Percentiles rank a stretch among this genome's conserved stretches.
Conservation (phyloP, 2,329 filamentous ascomycete species). For the Penicillium sp. region DNA sequence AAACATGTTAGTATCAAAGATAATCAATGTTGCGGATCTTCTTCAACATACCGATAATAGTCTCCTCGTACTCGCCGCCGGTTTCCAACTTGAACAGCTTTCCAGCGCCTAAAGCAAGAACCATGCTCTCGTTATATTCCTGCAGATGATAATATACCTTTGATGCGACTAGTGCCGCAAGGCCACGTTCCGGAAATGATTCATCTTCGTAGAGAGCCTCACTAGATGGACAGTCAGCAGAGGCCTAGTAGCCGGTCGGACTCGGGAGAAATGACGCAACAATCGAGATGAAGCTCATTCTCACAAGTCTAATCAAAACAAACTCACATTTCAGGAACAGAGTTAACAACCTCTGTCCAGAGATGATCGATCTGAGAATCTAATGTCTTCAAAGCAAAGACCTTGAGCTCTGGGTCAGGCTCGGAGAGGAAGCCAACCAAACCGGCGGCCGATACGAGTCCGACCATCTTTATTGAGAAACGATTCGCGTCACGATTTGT, state of each 20-base stretch:
- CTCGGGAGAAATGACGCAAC: conserved; percentile 4
- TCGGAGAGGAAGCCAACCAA: conserved; percentile 94
- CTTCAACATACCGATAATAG: conserved; percentile 71
- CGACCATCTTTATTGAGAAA: conserved; percentile 66
- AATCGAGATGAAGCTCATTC: neutral
- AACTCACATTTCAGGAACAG: conserved; percentile 86
- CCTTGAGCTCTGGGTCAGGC: conserved; percentile 88
- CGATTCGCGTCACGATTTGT: conserved; percentile 12
- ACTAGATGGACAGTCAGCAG: conserved; percentile 50
- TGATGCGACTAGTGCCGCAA: conserved; percentile 89
- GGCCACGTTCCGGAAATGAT: conserved; percentile 84
- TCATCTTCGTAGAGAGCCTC: conserved; percentile 98
- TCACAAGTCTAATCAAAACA: neutral
- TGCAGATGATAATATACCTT: conserved; percentile 99
- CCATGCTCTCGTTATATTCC: conserved; percentile 99
- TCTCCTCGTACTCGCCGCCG: conserved; percentile 95
- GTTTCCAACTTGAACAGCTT: conserved; percentile 91
- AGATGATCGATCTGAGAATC: conserved; percentile 96
- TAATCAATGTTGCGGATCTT: neutral
- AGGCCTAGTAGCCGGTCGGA: conserved; percentile 5
- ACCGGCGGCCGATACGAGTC: conserved; percentile 88
- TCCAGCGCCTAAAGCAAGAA: conserved; percentile 90
- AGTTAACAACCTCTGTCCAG: conserved; percentile 94
- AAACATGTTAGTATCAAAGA: neutral
- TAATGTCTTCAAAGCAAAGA: conserved; percentile 90